phyloP scores from a whole-genome alignment of 1,284 basidiomycete genomes.

The Cerrena zonata region DNA sequence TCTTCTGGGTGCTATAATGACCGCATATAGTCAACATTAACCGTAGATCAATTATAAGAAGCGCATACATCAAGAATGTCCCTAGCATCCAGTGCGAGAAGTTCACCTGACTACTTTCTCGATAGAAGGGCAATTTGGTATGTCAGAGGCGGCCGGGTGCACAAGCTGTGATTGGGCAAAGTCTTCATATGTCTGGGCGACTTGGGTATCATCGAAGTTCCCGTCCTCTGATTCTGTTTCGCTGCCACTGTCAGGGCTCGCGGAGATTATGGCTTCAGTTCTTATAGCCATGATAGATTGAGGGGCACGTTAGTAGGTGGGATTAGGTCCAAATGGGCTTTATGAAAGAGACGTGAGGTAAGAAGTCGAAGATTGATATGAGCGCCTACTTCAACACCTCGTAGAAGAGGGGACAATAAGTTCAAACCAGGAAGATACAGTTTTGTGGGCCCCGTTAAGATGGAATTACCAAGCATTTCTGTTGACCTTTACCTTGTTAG shows the following conservation, averaged over 20 bases:
- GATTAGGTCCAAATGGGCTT: background rate
- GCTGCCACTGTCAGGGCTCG: slow-evolving; percentile 22
- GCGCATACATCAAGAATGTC: background rate
- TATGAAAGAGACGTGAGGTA: background rate
- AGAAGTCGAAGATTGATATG: background rate
- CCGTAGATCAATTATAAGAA: background rate
- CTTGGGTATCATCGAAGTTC: too few species aligned
- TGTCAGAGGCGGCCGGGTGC: too few species aligned
- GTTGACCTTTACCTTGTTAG: too few species aligned
- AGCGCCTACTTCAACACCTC: background rate
- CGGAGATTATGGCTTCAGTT: background rate
- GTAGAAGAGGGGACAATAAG: background rate
- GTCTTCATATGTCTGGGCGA: too few species aligned
- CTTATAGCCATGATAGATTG: background rate
- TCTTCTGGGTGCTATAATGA: background rate
- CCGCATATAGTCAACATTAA: background rate
- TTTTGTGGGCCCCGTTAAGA: too few species aligned
- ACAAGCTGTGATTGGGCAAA: too few species aligned
- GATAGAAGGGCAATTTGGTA: too few species aligned
- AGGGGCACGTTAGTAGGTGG: background rate
- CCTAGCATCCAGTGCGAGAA: background rate
- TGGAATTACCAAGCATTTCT: too few species aligned
- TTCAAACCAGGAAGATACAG: background rate
- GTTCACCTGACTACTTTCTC: too few species aligned
- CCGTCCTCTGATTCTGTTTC: slow-evolving; percentile 23